Conservation (phyloP, 129 eudicot species). For the Chrysanthemum makinoi region DNA sequence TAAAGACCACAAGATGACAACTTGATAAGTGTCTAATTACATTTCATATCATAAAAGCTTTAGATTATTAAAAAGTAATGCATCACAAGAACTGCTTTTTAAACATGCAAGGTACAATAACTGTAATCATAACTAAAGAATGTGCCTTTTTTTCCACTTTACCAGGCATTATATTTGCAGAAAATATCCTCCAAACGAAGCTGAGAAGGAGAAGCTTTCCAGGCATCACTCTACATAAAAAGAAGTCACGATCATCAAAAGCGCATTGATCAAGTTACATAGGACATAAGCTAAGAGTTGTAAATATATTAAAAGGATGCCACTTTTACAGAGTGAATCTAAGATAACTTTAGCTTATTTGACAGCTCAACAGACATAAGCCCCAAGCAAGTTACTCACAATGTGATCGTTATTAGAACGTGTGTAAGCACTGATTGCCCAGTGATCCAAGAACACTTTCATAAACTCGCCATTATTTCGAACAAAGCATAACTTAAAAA, state of each 20-base stretch:
- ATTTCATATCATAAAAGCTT: not conserved
- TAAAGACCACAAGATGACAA: not conserved
- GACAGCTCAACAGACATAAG: conserved; percentile 5
- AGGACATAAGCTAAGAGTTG: conserved; percentile 14
- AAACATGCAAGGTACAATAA: conserved; percentile 4
- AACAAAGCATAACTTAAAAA: no score
- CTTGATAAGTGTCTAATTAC: not conserved
- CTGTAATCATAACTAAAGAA: not conserved
- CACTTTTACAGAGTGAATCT: not conserved
- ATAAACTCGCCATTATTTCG: no score
- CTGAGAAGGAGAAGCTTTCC: conserved; percentile 52
- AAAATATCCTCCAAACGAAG: conserved; percentile 63
- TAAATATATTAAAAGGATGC: not conserved
- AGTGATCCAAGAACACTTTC: no score
- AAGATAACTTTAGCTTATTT: not conserved
- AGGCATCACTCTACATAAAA: conserved; percentile 44
- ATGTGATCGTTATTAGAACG: no score
- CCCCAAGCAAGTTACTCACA: not conserved
- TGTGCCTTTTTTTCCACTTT: conserved; percentile 11
- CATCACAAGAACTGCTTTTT: conserved; percentile 13
- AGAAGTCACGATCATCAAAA: not conserved
- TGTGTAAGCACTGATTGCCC: no score
- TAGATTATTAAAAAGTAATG: not conserved
- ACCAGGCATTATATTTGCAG: conserved; percentile 50
- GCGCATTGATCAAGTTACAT: not conserved